Percentiles rank a stretch among this genome's conserved stretches.
Conservation (phyloP, 768 basidiomycete genomes). For the Rhizopogon rudus region DNA sequence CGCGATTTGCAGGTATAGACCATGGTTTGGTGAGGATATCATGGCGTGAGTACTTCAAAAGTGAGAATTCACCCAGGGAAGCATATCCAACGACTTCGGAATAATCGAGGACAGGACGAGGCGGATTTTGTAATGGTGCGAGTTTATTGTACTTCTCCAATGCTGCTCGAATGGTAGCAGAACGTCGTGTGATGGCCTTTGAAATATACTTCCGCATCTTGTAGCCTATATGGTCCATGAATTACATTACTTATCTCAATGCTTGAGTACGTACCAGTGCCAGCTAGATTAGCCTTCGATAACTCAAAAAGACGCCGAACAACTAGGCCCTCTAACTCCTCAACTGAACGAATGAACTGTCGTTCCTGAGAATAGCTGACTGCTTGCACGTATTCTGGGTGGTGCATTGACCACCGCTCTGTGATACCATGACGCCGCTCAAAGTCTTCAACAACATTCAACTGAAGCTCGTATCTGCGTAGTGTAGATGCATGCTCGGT, state of each 20-base stretch:
- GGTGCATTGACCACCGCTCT: constrained; percentile 21
- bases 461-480: constrained; percentile 8
- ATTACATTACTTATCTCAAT: background rate
- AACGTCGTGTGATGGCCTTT: constrained; percentile 26
- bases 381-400: constrained; percentile 18
- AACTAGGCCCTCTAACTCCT: constrained; percentile 29
- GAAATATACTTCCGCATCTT: constrained; percentile 29
- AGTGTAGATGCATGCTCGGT: constrained; percentile 13
- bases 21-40: constrained; percentile 26
- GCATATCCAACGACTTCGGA: constrained; percentile 11
- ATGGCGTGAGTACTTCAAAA: constrained; percentile 25
- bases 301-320: constrained; percentile 34
- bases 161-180: constrained; percentile 27
- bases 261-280: constrained; percentile 26
- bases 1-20: constrained; percentile 33
- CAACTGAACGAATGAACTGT: constrained; percentile 25
- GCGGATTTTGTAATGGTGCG: constrained; percentile 15
- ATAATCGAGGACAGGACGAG: constrained; percentile 16
- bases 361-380: background rate
- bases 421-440: constrained; percentile 20
- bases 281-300: constrained; percentile 30
- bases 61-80: constrained; percentile 27
- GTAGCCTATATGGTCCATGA: constrained; percentile 22
- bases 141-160: constrained; percentile 27
- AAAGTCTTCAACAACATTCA: constrained; percentile 3